Conservation (phyloP, 2,329 filamentous ascomycete species). For the Botryotinia calthae region DNA sequence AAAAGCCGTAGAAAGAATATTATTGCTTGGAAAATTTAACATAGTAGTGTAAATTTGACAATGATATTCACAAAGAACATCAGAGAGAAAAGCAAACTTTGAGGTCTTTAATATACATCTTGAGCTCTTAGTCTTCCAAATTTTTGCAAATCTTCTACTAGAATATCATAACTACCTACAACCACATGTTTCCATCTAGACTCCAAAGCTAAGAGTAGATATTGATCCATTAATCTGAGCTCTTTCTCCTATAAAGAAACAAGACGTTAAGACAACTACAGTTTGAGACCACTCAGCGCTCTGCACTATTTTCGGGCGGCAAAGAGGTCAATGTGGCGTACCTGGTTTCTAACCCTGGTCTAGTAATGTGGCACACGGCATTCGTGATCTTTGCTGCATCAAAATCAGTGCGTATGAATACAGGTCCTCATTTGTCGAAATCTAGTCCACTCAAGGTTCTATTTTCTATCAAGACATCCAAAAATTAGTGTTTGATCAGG, state of each 20-base stretch:
- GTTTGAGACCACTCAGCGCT: neutral
- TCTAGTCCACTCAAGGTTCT: neutral
- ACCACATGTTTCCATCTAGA: neutral
- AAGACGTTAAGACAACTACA: neutral
- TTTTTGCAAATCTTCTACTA: neutral
- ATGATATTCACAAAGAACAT: neutral
- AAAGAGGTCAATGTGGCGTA: too few species aligned
- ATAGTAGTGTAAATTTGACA: neutral
- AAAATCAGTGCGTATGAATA: neutral
- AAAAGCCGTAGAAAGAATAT: neutral
- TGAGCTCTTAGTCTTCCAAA: neutral
- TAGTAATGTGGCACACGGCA: neutral
- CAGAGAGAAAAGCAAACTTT: neutral
- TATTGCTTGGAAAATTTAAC: neutral
- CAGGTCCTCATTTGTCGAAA: neutral
- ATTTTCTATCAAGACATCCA: neutral
- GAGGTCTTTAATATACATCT: neutral
- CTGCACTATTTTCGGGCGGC: neutral
- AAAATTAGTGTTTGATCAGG: neutral
- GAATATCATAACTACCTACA: neutral
- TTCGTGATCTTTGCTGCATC: neutral
- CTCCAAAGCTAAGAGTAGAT: neutral
- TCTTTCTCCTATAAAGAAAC: neutral
- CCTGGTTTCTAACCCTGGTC: neutral
- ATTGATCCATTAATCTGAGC: neutral